Conservation (phyloP, 2,329 filamentous ascomycete genomes). For the Claviceps humidiphila region DNA sequence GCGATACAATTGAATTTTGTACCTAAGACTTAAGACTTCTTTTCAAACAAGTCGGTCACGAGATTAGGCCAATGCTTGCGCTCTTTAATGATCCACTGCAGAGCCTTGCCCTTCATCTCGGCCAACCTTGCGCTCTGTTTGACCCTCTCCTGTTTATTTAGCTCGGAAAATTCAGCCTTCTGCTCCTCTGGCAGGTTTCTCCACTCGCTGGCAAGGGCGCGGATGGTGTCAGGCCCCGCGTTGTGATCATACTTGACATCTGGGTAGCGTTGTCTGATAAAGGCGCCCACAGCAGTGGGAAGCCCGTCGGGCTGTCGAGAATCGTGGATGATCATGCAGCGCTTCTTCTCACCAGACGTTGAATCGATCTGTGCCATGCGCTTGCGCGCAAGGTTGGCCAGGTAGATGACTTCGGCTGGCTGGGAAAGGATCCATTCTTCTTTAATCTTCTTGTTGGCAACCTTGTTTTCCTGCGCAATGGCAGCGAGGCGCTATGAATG, state of each 20-base stretch:
- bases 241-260: conserved; percentile 13
- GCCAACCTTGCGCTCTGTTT: too few species aligned
- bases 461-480: conserved; percentile 25
- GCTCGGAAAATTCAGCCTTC: too few species aligned
- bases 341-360: conserved; percentile 21
- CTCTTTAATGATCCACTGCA: too few species aligned
- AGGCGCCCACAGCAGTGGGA: too few species aligned
- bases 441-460: conserved; percentile 24
- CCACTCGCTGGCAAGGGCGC: conserved; percentile 26
- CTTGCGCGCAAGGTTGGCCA: conserved; percentile 35
- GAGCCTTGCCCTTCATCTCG: too few species aligned
- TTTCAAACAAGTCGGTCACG: too few species aligned
- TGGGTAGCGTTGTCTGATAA: conserved; percentile 23
- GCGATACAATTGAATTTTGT: too few species aligned
- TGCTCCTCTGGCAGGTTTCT: conserved; percentile 20
- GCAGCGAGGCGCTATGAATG: conserved; percentile 17
- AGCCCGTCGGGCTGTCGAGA: conserved; percentile 26
- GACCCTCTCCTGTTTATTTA: too few species aligned
- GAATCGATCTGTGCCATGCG: background rate
- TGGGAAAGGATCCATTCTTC: conserved; percentile 36
- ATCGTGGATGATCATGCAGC: conserved; percentile 25
- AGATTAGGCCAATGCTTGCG: too few species aligned
- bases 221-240: conserved; percentile 10
- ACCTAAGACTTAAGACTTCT: too few species aligned
- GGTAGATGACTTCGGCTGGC: conserved; percentile 24